phyloP scores from a whole-genome alignment of 257 asterid genomes.

The Penstemon barbatus region DNA sequence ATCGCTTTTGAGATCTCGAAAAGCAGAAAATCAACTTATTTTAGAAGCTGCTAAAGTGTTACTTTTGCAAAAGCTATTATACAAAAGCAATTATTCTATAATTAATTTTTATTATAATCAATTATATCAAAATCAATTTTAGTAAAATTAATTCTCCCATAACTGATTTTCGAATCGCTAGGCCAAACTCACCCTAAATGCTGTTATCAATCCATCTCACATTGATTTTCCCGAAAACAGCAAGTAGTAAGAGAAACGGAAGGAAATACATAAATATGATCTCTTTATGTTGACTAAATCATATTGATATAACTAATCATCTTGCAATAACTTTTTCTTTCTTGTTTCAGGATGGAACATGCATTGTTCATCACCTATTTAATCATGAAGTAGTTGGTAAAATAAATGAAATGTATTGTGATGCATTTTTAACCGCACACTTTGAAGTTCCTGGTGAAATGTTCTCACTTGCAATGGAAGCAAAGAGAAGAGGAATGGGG shows the following conservation, averaged over 20 bases:
- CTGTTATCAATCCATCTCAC: background rate
- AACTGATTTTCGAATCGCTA: too few relatives aligned
- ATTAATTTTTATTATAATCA: too few relatives aligned
- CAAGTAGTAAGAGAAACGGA: background rate
- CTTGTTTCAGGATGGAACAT: conserved; percentile 74
- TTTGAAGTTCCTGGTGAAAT: conserved; percentile 98
- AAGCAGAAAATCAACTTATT: too few relatives aligned
- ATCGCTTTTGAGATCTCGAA: too few relatives aligned
- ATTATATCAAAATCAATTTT: too few relatives aligned
- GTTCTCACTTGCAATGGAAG: conserved; percentile 94
- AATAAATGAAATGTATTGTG: conserved; percentile 83
- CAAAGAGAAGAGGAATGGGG: conserved; percentile 92
- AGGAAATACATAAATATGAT: background rate
- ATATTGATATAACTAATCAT: background rate
- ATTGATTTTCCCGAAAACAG: background rate
- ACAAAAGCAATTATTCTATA: too few relatives aligned
- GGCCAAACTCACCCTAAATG: too few relatives aligned
- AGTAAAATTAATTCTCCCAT: too few relatives aligned
- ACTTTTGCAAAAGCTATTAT: too few relatives aligned
- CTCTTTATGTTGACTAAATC: background rate
- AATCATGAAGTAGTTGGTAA: conserved; percentile 84
- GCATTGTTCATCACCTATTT: conserved; percentile 97
- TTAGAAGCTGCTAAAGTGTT: too few relatives aligned
- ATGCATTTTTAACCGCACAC: conserved; percentile 94
- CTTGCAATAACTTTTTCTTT: background rate